Percentiles rank a stretch among this genome's conserved stretches.
Conservation (phyloP, 176 grass and related monocot genomes). For the Oryza brachyantha region DNA sequence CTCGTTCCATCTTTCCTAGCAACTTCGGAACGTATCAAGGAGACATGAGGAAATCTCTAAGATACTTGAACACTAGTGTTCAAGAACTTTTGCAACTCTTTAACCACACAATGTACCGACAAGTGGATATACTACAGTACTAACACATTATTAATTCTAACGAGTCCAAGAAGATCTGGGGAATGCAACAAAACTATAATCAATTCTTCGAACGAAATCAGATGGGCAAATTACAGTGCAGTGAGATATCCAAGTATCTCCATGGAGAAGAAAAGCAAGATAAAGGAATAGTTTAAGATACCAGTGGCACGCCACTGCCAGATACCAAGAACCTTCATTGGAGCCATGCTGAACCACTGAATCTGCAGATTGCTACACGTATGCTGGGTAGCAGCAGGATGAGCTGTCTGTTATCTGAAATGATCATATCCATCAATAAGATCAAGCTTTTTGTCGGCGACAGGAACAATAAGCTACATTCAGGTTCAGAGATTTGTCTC, state of each 20-base stretch:
- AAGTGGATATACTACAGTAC: constrained; percentile 30
- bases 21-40: constrained; percentile 30
- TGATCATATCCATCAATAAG: constrained; percentile 41
- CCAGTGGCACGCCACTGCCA: constrained; percentile 11
- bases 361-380: constrained; percentile 45
- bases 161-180: constrained; percentile 32
- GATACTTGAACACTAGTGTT: constrained; percentile 42
- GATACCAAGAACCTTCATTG: constrained; percentile 41
- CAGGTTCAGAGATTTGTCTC: constrained; percentile 47
- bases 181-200: constrained; percentile 29
- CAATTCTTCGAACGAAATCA: constrained; percentile 27
- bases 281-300: constrained; percentile 32
- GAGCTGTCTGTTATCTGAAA: constrained; percentile 47
- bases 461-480: constrained; percentile 51
- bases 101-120: constrained; percentile 42
- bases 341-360: constrained; percentile 35
- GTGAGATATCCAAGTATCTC: constrained; percentile 33
- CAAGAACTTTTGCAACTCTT: constrained; percentile 26
- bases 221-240: constrained; percentile 38
- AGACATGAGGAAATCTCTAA: constrained; percentile 39
- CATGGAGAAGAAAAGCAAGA: constrained; percentile 22
- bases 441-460: constrained; percentile 42
- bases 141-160: constrained; percentile 9
- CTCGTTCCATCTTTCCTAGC: constrained; percentile 50
- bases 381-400: constrained; percentile 21